Conservation (phyloP, 2,329 filamentous ascomycete genomes). For the Pseudogymnoascus sp. region DNA sequence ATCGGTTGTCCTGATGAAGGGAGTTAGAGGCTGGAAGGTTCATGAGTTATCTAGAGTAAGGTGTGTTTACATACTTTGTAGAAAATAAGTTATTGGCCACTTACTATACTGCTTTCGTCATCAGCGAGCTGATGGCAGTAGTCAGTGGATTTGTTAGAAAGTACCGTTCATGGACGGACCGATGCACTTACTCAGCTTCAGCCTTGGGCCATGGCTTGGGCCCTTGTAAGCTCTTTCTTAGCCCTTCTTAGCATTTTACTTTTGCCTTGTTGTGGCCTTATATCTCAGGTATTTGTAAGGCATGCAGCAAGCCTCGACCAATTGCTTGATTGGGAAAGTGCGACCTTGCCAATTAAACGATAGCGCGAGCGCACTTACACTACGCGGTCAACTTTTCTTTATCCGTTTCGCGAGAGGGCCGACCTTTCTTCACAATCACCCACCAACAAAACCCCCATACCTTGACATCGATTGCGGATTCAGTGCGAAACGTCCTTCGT, state of each 20-base stretch:
- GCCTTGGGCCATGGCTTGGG: background rate
- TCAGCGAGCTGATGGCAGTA: background rate
- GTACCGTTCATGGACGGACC: background rate
- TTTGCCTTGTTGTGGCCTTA: background rate
- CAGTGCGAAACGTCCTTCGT: conserved; percentile 27
- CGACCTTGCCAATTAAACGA: conserved; percentile 8
- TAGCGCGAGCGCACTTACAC: conserved; percentile 1
- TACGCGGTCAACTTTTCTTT: conserved; percentile 12
- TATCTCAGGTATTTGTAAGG: background rate
- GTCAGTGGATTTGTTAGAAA: background rate
- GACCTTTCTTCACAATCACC: conserved; percentile 12
- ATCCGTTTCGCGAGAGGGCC: conserved; percentile 9
- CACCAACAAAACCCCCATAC: conserved; percentile 12
- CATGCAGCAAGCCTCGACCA: background rate
- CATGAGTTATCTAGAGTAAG: background rate
- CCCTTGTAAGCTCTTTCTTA: background rate
- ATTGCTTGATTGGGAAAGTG: conserved; percentile 6
- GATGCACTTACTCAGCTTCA: conserved; percentile 8
- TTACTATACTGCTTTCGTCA: conserved; percentile 1
- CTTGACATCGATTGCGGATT: conserved; percentile 23
- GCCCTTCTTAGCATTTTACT: background rate
- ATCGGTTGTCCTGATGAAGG: background rate
- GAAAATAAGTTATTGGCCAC: conserved; percentile 4
- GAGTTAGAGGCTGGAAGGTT: background rate
- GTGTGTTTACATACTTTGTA: background rate